Evolutionary conservation across 108 stramenopile species (phyloP).

Genomic region (Nitzschia sp.): DNA sequence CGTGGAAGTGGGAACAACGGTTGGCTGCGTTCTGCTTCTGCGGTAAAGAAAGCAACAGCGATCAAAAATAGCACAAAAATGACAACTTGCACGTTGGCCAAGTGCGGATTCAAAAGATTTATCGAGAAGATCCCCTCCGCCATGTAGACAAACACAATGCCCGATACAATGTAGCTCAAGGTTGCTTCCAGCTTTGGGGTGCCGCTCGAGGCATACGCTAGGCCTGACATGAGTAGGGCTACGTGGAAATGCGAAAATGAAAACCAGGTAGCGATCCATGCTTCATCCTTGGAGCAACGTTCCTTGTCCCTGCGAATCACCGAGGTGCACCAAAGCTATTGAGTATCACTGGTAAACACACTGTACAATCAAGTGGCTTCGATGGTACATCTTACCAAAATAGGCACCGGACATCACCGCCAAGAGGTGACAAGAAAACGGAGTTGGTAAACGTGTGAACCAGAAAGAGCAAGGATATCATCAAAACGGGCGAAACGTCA

Average conservation of each 20-base stretch:
- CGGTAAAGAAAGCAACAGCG: constrained; percentile 3
- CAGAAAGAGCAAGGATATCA: constrained; percentile 4
- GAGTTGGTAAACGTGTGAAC: not conserved
- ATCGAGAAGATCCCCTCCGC: constrained; percentile 8
- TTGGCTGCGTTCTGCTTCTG: constrained; percentile 2
- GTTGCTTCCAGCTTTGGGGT: not conserved
- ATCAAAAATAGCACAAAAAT: constrained; percentile 9
- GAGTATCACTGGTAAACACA: too few species aligned
- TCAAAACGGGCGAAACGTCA: not conserved
- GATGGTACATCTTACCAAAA: constrained; percentile 6
- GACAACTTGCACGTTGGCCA: constrained; percentile 9
- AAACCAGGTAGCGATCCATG: constrained; percentile 18
- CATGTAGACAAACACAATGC: constrained; percentile 12
- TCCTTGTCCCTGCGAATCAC: constrained; percentile 9
- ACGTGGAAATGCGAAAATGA: constrained; percentile 13
- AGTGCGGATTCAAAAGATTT: not conserved
- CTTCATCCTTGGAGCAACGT: constrained; percentile 12
- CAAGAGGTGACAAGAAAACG: constrained; percentile 6
- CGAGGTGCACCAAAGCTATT: too few species aligned
- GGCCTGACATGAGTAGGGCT: not conserved
- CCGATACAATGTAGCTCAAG: not conserved
- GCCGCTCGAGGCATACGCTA: not conserved
- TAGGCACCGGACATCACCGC: constrained; percentile 1
- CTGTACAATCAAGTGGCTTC: too few species aligned
- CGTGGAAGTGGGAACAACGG: constrained; percentile 10